These are phyloP conservation scores for Cryptococcus wingfieldii DNA, from an alignment of 1,284 basidiomycete species.

Conservation along the genomic window DNA sequence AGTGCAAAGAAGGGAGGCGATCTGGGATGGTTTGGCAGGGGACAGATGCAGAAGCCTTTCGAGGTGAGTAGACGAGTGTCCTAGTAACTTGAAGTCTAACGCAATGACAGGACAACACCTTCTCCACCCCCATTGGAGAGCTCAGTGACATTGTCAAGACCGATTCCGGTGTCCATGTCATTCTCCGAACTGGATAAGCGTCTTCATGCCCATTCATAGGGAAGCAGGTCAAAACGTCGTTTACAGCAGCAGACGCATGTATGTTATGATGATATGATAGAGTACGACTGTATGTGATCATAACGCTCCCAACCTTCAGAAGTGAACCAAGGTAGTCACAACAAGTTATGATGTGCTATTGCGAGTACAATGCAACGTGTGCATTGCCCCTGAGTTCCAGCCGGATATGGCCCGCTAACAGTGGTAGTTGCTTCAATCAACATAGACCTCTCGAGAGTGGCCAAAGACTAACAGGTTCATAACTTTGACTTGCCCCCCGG, in stretches of 20 bases:
- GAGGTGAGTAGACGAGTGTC: constrained; percentile 52
- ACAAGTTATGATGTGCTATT: background rate
- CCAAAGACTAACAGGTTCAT: background rate
- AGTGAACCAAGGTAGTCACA: background rate
- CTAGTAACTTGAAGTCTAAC: background rate
- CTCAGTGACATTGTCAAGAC: constrained; percentile 83
- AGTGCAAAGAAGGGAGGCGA: constrained; percentile 77
- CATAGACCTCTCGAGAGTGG: background rate
- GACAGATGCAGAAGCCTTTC: constrained; percentile 97
- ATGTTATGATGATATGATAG: background rate
- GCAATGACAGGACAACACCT: constrained; percentile 65
- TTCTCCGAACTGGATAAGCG: constrained; percentile 75
- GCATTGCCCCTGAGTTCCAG: background rate
- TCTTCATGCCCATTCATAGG: background rate
- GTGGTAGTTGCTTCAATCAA: background rate
- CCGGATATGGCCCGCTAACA: background rate
- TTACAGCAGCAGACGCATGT: background rate
- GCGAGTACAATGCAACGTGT: background rate
- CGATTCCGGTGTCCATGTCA: constrained; percentile 94
- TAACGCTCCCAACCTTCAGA: background rate
- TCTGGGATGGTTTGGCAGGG: constrained; percentile 76
- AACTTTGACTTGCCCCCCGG: constrained; percentile 9
- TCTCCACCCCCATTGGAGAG: constrained; percentile 70
- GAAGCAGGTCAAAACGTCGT: background rate
- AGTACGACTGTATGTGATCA: background rate